Conservation (phyloP, 2,329 filamentous ascomycete genomes). For the Verticillium klebahnii region DNA sequence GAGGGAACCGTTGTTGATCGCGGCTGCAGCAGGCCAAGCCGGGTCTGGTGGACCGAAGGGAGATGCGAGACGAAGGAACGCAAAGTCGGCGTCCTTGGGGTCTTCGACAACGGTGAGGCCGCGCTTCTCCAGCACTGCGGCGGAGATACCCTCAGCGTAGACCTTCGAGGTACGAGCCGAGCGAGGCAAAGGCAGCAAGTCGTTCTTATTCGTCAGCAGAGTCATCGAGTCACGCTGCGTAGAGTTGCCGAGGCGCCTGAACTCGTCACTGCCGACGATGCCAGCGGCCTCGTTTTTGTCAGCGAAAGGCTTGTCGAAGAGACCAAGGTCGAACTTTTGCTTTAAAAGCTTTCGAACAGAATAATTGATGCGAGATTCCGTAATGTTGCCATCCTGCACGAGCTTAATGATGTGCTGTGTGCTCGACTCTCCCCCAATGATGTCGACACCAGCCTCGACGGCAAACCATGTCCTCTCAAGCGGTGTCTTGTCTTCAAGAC, state of each 20-base stretch:
- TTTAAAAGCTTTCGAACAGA: slow-evolving; percentile 39
- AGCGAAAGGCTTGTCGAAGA: slow-evolving; percentile 48
- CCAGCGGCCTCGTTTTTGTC: slow-evolving; percentile 33
- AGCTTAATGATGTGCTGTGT: slow-evolving; percentile 42
- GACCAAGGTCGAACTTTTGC: slow-evolving; percentile 45
- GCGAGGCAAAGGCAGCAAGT: not conserved
- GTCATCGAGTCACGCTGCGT: not conserved
- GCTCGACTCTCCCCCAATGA: slow-evolving; percentile 41
- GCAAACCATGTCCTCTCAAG: slow-evolving; percentile 35
- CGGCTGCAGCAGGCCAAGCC: slow-evolving; percentile 5
- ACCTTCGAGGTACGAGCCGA: not conserved
- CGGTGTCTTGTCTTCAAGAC: slow-evolving; percentile 37
- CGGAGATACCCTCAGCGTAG: not conserved
- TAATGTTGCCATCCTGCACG: slow-evolving; percentile 30
- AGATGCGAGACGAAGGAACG: slow-evolving; percentile 19
- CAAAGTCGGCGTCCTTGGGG: not conserved
- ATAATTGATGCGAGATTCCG: slow-evolving; percentile 36
- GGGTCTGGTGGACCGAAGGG: slow-evolving; percentile 25
- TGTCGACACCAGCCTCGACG: slow-evolving; percentile 38
- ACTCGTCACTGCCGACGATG: slow-evolving; percentile 38
- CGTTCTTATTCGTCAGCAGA: not conserved
- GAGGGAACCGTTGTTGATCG: slow-evolving; percentile 31
- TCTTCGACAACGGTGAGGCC: not conserved
- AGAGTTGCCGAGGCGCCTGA: slow-evolving; percentile 14
- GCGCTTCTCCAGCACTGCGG: not conserved